These are phyloP conservation scores for Cyclotella baltica DNA, from an alignment of 108 stramenopile genomes.

Conservation along the genomic window DNA sequence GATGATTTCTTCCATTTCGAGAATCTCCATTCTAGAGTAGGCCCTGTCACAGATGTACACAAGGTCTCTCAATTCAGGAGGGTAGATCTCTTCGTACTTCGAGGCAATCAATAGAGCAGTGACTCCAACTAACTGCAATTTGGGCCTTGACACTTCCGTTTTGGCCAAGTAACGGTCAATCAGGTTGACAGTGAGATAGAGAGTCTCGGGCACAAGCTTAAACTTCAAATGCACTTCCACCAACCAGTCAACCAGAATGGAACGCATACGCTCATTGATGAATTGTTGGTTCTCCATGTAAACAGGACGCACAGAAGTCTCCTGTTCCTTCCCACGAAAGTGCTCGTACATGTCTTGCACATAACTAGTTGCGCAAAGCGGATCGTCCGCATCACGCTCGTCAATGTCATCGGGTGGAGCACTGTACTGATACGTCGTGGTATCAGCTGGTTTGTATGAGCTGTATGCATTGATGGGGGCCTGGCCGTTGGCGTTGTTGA, in stretches of 20 bases:
- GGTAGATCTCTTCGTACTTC: slow-evolving; percentile 99
- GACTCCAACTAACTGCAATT: slow-evolving; percentile 99
- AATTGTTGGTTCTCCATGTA: slow-evolving; percentile 91
- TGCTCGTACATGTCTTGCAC: slow-evolving; percentile 96
- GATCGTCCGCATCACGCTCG: slow-evolving; percentile 92
- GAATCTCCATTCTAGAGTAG: slow-evolving; percentile 92
- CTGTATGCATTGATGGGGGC: not conserved
- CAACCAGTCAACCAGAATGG: slow-evolving; percentile 98
- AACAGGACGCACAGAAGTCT: slow-evolving; percentile 78
- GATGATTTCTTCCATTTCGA: slow-evolving; percentile 93
- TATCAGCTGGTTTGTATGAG: slow-evolving; percentile 10
- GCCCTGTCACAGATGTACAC: slow-evolving; percentile 98
- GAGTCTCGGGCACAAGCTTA: slow-evolving; percentile 96
- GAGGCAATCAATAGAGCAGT: slow-evolving; percentile 96
- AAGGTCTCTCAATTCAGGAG: slow-evolving; percentile 95
- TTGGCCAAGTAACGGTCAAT: slow-evolving; percentile 95
- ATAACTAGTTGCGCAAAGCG: slow-evolving; percentile 93
- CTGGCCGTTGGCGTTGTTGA: slow-evolving; percentile 10
- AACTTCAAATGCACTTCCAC: slow-evolving; percentile 99
- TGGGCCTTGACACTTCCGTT: slow-evolving; percentile 73
- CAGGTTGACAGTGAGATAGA: slow-evolving; percentile 97
- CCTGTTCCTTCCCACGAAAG: slow-evolving; percentile 85
- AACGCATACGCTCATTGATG: slow-evolving; percentile 96
- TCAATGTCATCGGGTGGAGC: slow-evolving; percentile 94
- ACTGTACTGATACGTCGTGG: slow-evolving; percentile 72